These are phyloP conservation scores for Talaromyces amestolkiae DNA, from an alignment of 2,329 filamentous ascomycete genomes.

Conservation along the genomic window DNA sequence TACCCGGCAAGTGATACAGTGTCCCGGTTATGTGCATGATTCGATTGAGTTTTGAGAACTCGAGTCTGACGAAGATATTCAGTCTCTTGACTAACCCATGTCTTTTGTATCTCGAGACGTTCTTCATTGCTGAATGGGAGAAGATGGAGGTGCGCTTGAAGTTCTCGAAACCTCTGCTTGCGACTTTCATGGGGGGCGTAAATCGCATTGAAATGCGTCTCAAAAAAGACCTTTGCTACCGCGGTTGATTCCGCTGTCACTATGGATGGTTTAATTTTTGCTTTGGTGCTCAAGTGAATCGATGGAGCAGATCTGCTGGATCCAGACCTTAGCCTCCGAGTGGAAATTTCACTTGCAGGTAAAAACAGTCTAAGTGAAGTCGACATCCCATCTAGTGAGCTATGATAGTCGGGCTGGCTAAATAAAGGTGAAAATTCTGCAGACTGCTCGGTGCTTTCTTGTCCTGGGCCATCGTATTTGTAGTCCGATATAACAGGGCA, in stretches of 20 bases:
- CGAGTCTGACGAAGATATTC: conserved; percentile 72
- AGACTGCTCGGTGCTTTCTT: conserved; percentile 36
- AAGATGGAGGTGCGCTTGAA: conserved; percentile 63
- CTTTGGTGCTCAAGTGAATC: conserved; percentile 17
- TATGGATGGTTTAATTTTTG: conserved; percentile 33
- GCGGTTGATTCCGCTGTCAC: conserved; percentile 73
- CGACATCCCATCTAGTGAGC: conserved; percentile 33
- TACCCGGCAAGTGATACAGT: conserved; percentile 64
- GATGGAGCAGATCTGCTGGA: conserved; percentile 17
- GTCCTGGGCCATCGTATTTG: conserved; percentile 30
- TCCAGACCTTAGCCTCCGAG: conserved; percentile 2
- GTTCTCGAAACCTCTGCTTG: conserved; percentile 57
- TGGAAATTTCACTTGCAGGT: conserved; percentile 3
- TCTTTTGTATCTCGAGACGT: conserved; percentile 51
- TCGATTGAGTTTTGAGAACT: conserved; percentile 63
- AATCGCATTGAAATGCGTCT: conserved; percentile 76
- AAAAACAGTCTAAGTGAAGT: conserved; percentile 23
- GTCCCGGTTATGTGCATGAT: conserved; percentile 42
- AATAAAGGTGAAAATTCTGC: conserved; percentile 30
- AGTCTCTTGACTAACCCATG: conserved; percentile 67
- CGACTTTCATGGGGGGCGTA: conserved; percentile 59
- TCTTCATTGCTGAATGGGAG: conserved; percentile 58
- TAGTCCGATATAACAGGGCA: conserved; percentile 17
- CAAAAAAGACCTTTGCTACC: conserved; percentile 80
- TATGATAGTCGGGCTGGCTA: conserved; percentile 35